Base-by-base conservation (phyloP, 805 yeast species). In the Vanderwaltozyma tropicalis region DNA sequence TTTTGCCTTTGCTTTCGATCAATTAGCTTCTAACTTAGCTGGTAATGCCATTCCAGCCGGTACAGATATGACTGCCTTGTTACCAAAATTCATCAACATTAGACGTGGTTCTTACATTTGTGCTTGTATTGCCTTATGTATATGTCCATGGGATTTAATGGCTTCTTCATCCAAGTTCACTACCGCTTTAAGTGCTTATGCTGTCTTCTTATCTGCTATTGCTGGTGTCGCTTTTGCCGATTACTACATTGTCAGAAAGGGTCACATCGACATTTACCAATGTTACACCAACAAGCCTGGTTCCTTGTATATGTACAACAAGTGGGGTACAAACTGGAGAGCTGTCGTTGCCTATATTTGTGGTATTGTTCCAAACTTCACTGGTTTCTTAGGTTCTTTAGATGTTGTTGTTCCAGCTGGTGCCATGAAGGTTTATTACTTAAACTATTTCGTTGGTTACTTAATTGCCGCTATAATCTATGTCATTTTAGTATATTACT, bases 341-440 rank as follows among this genome's bases (percentile, higher is more conserved):
- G 95, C 89, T 2, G 77, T 74, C 47, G 74, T 69, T 24, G 92
- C 95, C 1, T 86, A 86, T 56, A 57, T 86, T 46, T 69, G 78
- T 47, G 95, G 95, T 39, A 78, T 87, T 41, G 64, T 76, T 26
- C 92, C 94, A 33, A 86, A 85, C 51, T 78, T 86, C 52, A 81
- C 81, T 16, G 96, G 96, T 1, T 86, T 86, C 49, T 89, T 80
- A 6, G 86, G 94, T 45, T 86, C 87, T 9, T 76, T 83, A 18
- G 83, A 79, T 28, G 72, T 77, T n/a, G 70, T 67, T 42, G 94
- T 85, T 13, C 94, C 95, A 21, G 63, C 65, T 33, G 94, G 89
- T 24, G 95, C 95, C 10, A 72, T 75, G 41, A 67, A 74, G 40
- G 74, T 86, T 32, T 86, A 82, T 64, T 64, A 78, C 43, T 63